Conservation (phyloP, 2,329 filamentous ascomycete species). For the Lachnellula suecica region DNA sequence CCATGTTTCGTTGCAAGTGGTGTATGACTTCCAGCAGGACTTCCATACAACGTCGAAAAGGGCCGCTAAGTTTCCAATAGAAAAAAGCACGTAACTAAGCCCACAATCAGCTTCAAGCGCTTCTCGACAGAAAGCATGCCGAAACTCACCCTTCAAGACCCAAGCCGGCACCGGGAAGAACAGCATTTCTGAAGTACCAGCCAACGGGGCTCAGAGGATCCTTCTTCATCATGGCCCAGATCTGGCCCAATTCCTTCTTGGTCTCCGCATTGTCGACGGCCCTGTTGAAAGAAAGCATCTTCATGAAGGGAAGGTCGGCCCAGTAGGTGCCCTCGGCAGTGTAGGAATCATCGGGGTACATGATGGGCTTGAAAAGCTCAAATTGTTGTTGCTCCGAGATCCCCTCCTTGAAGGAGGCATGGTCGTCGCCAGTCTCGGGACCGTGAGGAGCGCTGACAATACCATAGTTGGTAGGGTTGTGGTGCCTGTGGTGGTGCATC, state of each 20-base stretch:
- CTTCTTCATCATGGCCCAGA: constrained; percentile 79
- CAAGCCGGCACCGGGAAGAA: constrained; percentile 88
- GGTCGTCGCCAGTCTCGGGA: constrained; percentile 32
- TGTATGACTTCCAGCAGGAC: constrained; percentile 67
- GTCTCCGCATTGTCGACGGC: constrained; percentile 72
- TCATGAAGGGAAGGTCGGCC: constrained; percentile 74
- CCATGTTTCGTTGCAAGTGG: constrained; percentile 77
- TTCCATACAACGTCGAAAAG: constrained; percentile 77
- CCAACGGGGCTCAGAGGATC: constrained; percentile 82
- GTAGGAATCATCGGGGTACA: constrained; percentile 87
- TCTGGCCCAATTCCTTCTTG: constrained; percentile 61
- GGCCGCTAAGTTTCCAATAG: constrained; percentile 87
- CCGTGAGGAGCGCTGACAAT: constrained; percentile 30
- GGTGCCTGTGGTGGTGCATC: constrained; percentile 25
- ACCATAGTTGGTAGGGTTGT: constrained; percentile 27
- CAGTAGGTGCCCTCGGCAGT: constrained; percentile 83
- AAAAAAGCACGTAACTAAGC: constrained; percentile 85
- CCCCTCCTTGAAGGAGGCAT: constrained; percentile 19
- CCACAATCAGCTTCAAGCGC: constrained; percentile 8
- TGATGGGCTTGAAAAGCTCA: constrained; percentile 72
- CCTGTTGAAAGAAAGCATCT: constrained; percentile 75
- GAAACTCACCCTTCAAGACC: constrained; percentile 72
- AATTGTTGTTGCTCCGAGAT: constrained; percentile 41
- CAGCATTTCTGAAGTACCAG: constrained; percentile 87
- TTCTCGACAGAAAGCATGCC: neutral